Percentiles rank a stretch among this genome's conserved stretches.
Evolutionary conservation across 345 rosid species (phyloP).

Genomic region (Bruguiera sexangula): DNA sequence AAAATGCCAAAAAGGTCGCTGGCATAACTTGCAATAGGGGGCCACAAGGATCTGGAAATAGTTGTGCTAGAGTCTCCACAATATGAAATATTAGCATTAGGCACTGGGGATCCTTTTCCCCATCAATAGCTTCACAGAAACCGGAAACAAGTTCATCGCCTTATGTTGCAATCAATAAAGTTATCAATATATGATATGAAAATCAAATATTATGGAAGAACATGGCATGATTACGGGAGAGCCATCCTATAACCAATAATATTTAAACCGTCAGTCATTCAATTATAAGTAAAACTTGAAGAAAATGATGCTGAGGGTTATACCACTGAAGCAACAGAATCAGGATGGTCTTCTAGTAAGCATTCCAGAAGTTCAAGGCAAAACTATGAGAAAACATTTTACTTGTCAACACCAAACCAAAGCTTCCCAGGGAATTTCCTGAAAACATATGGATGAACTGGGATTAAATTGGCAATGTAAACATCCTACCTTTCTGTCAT

Average conservation of each 20-base stretch:
- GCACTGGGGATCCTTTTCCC: slow-evolving; percentile 85
- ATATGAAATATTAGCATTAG: slow-evolving; percentile 73
- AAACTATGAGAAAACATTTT: slow-evolving; percentile 47
- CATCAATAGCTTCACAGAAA: slow-evolving; percentile 71
- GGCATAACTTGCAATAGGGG: slow-evolving; percentile 51
- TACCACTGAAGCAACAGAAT: slow-evolving; percentile 55
- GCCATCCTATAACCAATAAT: background rate
- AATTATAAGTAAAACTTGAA: too few relatives aligned
- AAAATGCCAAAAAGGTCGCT: slow-evolving; percentile 57
- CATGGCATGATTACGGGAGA: too few relatives aligned
- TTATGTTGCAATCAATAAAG: slow-evolving; percentile 33
- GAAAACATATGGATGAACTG: background rate
- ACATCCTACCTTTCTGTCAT: slow-evolving; percentile 67
- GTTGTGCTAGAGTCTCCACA: slow-evolving; percentile 53
- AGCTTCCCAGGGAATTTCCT: background rate
- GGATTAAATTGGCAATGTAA: background rate
- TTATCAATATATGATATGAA: slow-evolving; percentile 12
- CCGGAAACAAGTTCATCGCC: slow-evolving; percentile 57
- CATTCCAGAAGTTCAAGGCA: slow-evolving; percentile 82
- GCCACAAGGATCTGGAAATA: slow-evolving; percentile 65
- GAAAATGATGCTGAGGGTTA: slow-evolving; percentile 18
- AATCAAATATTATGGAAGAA: background rate
- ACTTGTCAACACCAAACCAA: slow-evolving; percentile 16
- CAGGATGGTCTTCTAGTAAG: slow-evolving; percentile 57
- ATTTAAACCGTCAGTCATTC: too few relatives aligned